Conservation (phyloP, 257 asterid genomes). For the Solanum chilense region DNA sequence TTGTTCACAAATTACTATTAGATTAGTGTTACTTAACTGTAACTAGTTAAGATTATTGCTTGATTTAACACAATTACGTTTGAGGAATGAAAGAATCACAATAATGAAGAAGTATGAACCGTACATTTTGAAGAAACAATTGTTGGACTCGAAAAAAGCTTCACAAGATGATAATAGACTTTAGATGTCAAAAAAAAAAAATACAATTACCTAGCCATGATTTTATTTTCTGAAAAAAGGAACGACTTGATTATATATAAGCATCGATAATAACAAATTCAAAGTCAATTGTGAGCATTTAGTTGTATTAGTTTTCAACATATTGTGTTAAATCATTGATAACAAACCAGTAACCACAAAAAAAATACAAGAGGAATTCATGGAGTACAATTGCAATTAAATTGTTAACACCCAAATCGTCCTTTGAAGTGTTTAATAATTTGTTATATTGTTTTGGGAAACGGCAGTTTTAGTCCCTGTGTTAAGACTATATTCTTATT, state of each 20-base stretch:
- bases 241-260: neutral
- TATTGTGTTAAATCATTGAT: neutral
- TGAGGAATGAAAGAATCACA: neutral
- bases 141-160: too few relatives aligned
- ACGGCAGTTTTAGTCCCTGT: too few relatives aligned
- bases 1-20: neutral
- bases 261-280: neutral
- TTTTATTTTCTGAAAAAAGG: too few relatives aligned
- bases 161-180: neutral
- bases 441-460: too few relatives aligned
- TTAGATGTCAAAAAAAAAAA: too few relatives aligned
- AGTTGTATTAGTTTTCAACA: neutral
- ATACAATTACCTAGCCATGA: neutral
- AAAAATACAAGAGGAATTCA: neutral
- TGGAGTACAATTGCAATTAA: neutral
- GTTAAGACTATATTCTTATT: too few relatives aligned
- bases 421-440: neutral
- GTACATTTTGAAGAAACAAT: too few relatives aligned
- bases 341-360: neutral
- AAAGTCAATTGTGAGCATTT: neutral
- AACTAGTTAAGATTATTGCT: neutral
- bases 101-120: neutral
- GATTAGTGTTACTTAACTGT: neutral
- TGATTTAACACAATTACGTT: neutral
- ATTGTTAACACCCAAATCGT: neutral